Evolutionary conservation across 441 rosid species (phyloP).

Genomic region (Melastoma candidum): DNA sequence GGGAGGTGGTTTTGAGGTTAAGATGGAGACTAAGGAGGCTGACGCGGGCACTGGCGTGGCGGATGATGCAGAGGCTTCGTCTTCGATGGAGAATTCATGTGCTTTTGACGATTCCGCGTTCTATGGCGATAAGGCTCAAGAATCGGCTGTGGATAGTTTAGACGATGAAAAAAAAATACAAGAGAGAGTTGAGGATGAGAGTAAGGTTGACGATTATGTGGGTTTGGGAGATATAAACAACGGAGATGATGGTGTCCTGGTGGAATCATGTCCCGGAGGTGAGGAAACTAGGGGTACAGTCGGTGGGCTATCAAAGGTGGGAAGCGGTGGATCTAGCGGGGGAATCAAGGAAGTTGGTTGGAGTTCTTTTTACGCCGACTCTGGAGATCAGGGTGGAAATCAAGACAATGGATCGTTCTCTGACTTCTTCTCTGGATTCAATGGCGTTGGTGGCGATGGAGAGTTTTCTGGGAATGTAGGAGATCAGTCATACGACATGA

Average conservation of each 20-base stretch:
- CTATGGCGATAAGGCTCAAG: conserved; percentile 2
- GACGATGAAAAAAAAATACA: neutral
- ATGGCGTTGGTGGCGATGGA: conserved; percentile 25
- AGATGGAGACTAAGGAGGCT: conserved; percentile 6
- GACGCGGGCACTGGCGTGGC: conserved; percentile 15
- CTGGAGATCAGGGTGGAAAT: conserved; percentile 26
- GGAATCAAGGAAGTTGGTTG: conserved; percentile 81
- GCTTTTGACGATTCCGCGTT: neutral
- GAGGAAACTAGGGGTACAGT: conserved; percentile 22
- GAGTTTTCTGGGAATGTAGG: conserved; percentile 27
- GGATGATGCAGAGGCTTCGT: conserved; percentile 7
- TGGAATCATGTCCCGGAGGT: conserved; percentile 22
- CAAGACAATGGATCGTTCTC: conserved; percentile 51
- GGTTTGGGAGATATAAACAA: conserved; percentile 10
- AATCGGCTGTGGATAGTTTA: neutral
- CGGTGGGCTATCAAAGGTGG: conserved; percentile 11
- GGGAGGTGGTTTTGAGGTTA: conserved; percentile 4
- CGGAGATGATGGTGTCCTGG: conserved; percentile 12
- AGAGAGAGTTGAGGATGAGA: neutral
- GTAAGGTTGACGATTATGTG: conserved; percentile 10
- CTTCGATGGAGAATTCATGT: neutral
- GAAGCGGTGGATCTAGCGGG: conserved; percentile 23
- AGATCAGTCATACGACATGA: conserved; percentile 15
- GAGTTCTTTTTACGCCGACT: conserved; percentile 72
- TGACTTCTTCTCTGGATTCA: conserved; percentile 67